Percentiles rank a stretch among this genome's conserved stretches.
These are phyloP conservation scores for Cercospora sojina DNA, from an alignment of 2,329 filamentous ascomycete species.

Conservation along the genomic window DNA sequence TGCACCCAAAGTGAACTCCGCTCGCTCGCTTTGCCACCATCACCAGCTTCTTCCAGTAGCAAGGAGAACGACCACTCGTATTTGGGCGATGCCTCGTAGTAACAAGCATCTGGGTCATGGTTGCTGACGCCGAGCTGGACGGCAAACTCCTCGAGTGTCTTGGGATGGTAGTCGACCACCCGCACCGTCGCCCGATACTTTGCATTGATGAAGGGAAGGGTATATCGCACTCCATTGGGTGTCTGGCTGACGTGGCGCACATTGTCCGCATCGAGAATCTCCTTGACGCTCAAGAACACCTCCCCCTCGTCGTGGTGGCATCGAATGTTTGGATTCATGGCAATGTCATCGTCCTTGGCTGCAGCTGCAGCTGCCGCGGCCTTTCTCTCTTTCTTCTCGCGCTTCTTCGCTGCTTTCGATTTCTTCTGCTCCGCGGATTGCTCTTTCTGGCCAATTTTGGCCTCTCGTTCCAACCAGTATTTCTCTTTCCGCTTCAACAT, in stretches of 20 bases:
- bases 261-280: slow-evolving; percentile 51
- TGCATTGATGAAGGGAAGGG: slow-evolving; percentile 51
- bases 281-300: slow-evolving; percentile 42
- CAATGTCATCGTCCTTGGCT: not conserved
- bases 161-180: slow-evolving; percentile 79
- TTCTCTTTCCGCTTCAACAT: slow-evolving; percentile 63
- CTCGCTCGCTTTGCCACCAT: not conserved
- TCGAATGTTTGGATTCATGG: slow-evolving; percentile 36
- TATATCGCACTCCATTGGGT: slow-evolving; percentile 26
- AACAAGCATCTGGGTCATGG: slow-evolving; percentile 36
- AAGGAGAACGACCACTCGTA: slow-evolving; percentile 89
- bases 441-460: slow-evolving; percentile 9
- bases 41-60: slow-evolving; percentile 66
- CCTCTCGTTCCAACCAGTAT: slow-evolving; percentile 51
- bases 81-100: slow-evolving; percentile 35
- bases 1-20: slow-evolving; percentile 59
- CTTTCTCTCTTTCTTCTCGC: slow-evolving; percentile 41
- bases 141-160: slow-evolving; percentile 69
- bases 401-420: slow-evolving; percentile 41
- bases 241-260: slow-evolving; percentile 49
- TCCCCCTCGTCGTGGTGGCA: slow-evolving; percentile 46
- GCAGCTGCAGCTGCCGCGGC: slow-evolving; percentile 22
- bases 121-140: slow-evolving; percentile 22
- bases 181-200: slow-evolving; percentile 69
- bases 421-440: slow-evolving; percentile 19